A percentile compares a stretch with the other conserved stretches of the same genome.
These are phyloP conservation scores for Hydnum rufescens DNA, from an alignment of 768 basidiomycete species.

Conservation along the genomic window DNA sequence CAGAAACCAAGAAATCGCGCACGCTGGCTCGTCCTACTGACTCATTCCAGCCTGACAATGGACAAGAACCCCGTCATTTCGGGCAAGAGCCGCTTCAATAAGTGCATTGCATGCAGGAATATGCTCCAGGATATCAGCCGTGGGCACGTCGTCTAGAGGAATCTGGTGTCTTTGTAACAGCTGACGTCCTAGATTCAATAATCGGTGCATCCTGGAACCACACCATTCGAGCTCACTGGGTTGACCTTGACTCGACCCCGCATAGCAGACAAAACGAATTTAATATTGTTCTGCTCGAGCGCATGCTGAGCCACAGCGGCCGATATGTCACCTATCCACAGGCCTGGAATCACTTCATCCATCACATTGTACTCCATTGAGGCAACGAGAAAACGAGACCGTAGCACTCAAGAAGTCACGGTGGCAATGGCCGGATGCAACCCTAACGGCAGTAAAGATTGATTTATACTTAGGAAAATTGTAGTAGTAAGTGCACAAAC, in stretches of 20 bases:
- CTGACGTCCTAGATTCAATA: slow-evolving; percentile 25
- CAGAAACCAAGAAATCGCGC: neutral
- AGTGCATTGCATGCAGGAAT: slow-evolving; percentile 64
- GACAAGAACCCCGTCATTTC: slow-evolving; percentile 58
- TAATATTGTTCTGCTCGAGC: slow-evolving; percentile 53
- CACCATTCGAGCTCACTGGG: slow-evolving; percentile 25
- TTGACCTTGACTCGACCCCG: slow-evolving; percentile 43
- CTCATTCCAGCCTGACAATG: slow-evolving; percentile 85
- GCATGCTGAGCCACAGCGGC: slow-evolving; percentile 43
- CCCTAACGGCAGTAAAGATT: too few species aligned
- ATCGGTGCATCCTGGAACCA: neutral
- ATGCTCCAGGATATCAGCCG: slow-evolving; percentile 60
- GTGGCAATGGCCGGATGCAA: too few species aligned
- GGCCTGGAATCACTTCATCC: slow-evolving; percentile 57
- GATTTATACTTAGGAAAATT: too few species aligned
- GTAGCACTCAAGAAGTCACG: too few species aligned
- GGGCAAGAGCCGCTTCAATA: slow-evolving; percentile 59
- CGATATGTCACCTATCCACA: slow-evolving; percentile 71
- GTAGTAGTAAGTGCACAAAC: too few species aligned
- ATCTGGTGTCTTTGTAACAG: slow-evolving; percentile 67
- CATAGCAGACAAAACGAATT: slow-evolving; percentile 54
- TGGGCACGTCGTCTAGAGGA: slow-evolving; percentile 52
- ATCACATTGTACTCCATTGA: slow-evolving; percentile 29
- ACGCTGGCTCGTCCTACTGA: slow-evolving; percentile 30
- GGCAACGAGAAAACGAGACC: neutral